A percentile compares a stretch with the other conserved stretches of the same genome.
Evolutionary conservation across 495 filamentous ascomycete genomes (phyloP).

Genomic region (Hyaloscypha finlandica): DNA sequence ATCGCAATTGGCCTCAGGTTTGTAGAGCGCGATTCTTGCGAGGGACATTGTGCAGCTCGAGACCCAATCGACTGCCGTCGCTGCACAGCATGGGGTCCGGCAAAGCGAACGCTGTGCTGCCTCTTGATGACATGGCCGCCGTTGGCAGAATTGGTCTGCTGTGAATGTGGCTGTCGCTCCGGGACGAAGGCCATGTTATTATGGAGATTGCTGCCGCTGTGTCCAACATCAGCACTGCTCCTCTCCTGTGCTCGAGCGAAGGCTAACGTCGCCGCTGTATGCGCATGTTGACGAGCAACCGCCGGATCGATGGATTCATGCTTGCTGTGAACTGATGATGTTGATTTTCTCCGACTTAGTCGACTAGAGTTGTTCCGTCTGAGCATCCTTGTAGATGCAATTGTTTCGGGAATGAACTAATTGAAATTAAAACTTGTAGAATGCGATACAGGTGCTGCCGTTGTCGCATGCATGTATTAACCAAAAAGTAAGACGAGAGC

Average conservation of each 20-base stretch:
- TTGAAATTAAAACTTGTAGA: slow-evolving; percentile 27
- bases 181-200: slow-evolving; percentile 20
- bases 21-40: slow-evolving; percentile 8
- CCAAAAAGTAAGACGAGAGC: slow-evolving; percentile 30
- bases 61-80: slow-evolving; percentile 23
- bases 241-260: slow-evolving; percentile 59
- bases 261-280: slow-evolving; percentile 67
- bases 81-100: slow-evolving; percentile 40
- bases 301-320: slow-evolving; percentile 53
- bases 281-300: slow-evolving; percentile 61
- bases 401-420: slow-evolving; percentile 21
- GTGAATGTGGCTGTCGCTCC: slow-evolving; percentile 35
- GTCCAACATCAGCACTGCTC: slow-evolving; percentile 41
- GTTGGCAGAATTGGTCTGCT: background rate
- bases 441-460: slow-evolving; percentile 27
- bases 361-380: slow-evolving; percentile 46
- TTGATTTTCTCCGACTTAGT: slow-evolving; percentile 63
- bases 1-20: slow-evolving; percentile 25
- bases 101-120: slow-evolving; percentile 58
- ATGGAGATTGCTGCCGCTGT: slow-evolving; percentile 12
- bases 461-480: slow-evolving; percentile 28
- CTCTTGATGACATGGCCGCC: slow-evolving; percentile 33
- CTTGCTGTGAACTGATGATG: slow-evolving; percentile 56
- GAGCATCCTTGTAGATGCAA: slow-evolving; percentile 42
- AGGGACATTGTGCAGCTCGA: slow-evolving; percentile 26